Percentiles rank a stretch among this genome's conserved stretches.
Conservation (phyloP, 257 asterid species). For the Dorcoceras hygrometricum region DNA sequence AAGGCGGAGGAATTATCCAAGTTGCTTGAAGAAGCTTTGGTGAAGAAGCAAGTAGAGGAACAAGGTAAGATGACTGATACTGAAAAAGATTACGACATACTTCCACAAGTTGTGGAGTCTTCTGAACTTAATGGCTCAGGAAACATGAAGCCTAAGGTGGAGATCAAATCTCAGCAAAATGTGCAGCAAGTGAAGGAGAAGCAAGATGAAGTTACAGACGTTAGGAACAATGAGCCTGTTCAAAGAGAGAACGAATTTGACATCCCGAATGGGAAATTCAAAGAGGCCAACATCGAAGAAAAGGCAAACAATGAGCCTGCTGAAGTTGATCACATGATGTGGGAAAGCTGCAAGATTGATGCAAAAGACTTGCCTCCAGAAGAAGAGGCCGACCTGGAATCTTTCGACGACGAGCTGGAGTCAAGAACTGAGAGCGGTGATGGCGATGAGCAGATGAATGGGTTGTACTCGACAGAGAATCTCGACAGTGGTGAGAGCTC, state of each 20-base stretch:
- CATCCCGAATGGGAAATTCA: constrained; percentile 34
- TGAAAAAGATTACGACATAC: constrained; percentile 79
- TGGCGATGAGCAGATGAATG: constrained; percentile 46
- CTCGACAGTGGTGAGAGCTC: constrained; percentile 50
- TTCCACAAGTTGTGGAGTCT: constrained; percentile 81
- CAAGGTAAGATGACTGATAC: constrained; percentile 62
- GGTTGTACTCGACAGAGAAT: constrained; percentile 43
- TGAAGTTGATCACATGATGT: constrained; percentile 65
- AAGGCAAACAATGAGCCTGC: constrained; percentile 30
- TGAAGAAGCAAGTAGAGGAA: constrained; percentile 48
- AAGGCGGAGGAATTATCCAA: constrained; percentile 62
- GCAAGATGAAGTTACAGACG: background rate
- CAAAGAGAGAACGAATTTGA: constrained; percentile 33
- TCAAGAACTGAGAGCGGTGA: constrained; percentile 42
- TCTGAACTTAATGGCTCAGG: constrained; percentile 79
- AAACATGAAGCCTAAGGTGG: constrained; percentile 31
- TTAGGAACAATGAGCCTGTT: constrained; percentile 26
- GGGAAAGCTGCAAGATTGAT: constrained; percentile 89
- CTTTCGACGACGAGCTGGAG: constrained; percentile 68
- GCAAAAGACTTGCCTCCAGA: constrained; percentile 74
- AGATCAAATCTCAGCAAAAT: background rate
- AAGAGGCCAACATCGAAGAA: constrained; percentile 21
- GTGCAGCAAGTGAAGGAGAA: background rate
- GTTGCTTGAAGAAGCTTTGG: constrained; percentile 67
- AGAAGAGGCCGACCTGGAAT: constrained; percentile 57